These are phyloP conservation scores for Helminthosporium solani DNA, from an alignment of 2,329 filamentous ascomycete species.

Conservation along the genomic window DNA sequence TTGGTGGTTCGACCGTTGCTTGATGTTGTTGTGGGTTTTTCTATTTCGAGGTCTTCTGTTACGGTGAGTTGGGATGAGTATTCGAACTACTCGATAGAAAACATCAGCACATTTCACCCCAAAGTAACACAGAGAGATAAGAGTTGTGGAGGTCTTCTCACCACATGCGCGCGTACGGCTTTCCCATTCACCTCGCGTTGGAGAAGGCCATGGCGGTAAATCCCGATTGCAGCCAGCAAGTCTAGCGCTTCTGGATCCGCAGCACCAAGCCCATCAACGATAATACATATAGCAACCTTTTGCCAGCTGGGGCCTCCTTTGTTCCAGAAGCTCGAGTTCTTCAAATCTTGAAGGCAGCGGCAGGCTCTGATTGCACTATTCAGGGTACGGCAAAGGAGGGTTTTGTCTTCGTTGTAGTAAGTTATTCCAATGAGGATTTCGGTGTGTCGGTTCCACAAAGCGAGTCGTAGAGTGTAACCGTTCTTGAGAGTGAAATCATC, in stretches of 20 bases:
- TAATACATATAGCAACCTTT: conserved; percentile 93
- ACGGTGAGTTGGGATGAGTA: conserved; percentile 96
- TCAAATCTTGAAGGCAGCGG: conserved; percentile 92
- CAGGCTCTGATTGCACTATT: conserved; percentile 98
- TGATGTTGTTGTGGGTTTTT: conserved; percentile 73
- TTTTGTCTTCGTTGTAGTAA: conserved; percentile 98
- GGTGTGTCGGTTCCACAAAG: conserved; percentile 98
- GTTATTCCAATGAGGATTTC: conserved; percentile 94
- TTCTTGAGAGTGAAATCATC: conserved; percentile 98
- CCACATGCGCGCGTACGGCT: conserved; percentile 86
- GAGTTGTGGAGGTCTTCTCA: background rate
- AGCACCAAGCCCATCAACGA: conserved; percentile 95
- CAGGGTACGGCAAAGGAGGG: conserved; percentile 79
- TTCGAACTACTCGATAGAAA: conserved; percentile 63
- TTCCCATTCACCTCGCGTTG: conserved; percentile 96
- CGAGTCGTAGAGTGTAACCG: conserved; percentile 90
- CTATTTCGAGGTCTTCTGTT: conserved; percentile 78
- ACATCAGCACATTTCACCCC: background rate
- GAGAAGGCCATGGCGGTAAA: conserved; percentile 96
- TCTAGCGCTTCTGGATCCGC: conserved; percentile 92
- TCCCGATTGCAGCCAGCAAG: conserved; percentile 83
- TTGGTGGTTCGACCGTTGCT: conserved; percentile 72
- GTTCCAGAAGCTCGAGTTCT: conserved; percentile 98
- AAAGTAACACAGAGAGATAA: no score
- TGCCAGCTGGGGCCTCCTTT: conserved; percentile 97